phyloP scores from a whole-genome alignment of 306 rosid genomes.

The apple (Malus domestica) region DNA sequence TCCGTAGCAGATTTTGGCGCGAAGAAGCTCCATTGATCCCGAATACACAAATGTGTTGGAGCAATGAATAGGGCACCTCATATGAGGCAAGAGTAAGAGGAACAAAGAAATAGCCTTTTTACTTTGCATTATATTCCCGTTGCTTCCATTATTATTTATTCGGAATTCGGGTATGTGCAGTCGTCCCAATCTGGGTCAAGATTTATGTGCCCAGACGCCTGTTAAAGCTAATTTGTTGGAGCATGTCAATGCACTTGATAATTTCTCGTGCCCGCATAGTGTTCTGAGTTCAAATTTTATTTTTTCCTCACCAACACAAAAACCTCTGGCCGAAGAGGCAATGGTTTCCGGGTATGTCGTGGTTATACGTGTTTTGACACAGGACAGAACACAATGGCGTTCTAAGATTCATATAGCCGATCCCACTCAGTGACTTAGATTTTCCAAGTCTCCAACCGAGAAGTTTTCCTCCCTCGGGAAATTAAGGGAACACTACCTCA shows the following conservation, averaged over 20 bases:
- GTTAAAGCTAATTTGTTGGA: slow-evolving; percentile 56
- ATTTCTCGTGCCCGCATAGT: slow-evolving; percentile 50
- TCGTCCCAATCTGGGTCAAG: slow-evolving; percentile 21
- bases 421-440: no score
- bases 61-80: slow-evolving; percentile 16
- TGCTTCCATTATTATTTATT: not conserved
- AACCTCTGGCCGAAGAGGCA: slow-evolving; percentile 22
- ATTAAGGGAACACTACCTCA: no score
- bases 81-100: slow-evolving; percentile 35
- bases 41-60: slow-evolving; percentile 2
- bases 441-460: no score
- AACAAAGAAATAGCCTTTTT: not conserved
- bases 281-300: slow-evolving; percentile 59
- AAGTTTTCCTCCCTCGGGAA: no score
- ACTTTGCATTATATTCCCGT: not conserved
- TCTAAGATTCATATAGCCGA: no score
- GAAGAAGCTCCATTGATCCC: not conserved
- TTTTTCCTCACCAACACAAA: slow-evolving; percentile 51
- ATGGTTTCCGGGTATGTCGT: not conserved
- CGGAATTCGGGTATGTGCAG: slow-evolving; percentile 9
- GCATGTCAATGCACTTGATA: slow-evolving; percentile 51
- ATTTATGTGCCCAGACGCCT: slow-evolving; percentile 9
- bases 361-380: not conserved
- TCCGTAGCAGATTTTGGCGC: not conserved
- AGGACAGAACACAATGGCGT: no score